Evolutionary conservation across 1,284 basidiomycete species (phyloP), one percentile per base, ranked within the genome.

Genomic region (Cutaneotrichosporon curvatum): DNA sequence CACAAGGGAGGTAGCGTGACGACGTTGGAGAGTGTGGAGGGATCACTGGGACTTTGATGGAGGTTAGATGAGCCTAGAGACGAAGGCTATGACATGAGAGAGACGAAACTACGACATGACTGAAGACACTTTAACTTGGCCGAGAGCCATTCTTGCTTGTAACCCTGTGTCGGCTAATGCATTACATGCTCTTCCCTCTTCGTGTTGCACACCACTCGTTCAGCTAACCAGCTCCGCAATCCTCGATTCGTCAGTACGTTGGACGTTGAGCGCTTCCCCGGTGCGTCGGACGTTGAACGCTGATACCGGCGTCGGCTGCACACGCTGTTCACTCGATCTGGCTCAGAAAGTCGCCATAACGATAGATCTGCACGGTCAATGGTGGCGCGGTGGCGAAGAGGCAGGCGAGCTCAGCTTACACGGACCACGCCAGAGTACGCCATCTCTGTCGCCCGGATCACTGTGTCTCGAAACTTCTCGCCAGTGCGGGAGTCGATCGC

Each of bases 121-220:
- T 33, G 41, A 43, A 12, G 32, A 36, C 23, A 33, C 23, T 8
- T 19, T 22, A 7, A 20, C 35, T 14, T 16, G 31, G 22, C 37
- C 31, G 7, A 36, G 32, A 36, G 30, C 35, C 37, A 45, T 28
- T 20, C 39, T 30, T 18, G 71, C 55, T 38, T 38, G 37, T 38
- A 38, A 22, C 37, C 37, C 20, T 38, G 37, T 38, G 20, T 9
- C 20, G 37, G 12, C 16, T 38, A 38, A 38, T 38, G 37, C 37
- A 38, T 36, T 28, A 28, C 25, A 28, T 28, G 25, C 25, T 12
- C 25, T 28, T 28, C 25, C n/a, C 18, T n/a, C 18, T 15, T 35
- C 33, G 33, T 12, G 25, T 28, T 28, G 8, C 7, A 7, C 12
- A 28, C 25, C 7, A 28, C 25, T 7, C 12, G 25, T n/a, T n/a